Base-by-base conservation (phyloP, 805 yeast species). In the Ogataea salicorniae region DNA sequence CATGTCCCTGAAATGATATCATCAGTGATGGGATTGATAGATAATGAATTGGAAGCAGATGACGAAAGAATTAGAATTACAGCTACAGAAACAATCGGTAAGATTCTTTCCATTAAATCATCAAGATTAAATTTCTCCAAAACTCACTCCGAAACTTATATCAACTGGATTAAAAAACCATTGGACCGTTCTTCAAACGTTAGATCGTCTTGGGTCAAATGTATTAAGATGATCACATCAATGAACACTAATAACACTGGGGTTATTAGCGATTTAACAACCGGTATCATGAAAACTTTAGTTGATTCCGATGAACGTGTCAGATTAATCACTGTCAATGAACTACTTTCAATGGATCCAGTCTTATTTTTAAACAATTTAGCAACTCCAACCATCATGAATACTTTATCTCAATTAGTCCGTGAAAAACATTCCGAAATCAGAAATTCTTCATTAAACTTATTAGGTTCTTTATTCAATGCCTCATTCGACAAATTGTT, bases 21-120 rank as follows among this genome's bases (percentile, higher is more conserved):
- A 4, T 79, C 94, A 1, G 84, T 86, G 0, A 79, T 87, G 73
- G 94, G 95, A 0, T 75, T 87, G 44, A 69, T 90, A 4, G 87
- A 87, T 54, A 89, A 87, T 57, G 95, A 90, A 54, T 67, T 90
- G 38, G 80, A 80, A 48, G 88, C 95, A 0, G 87, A 84, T 38
- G 77, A 81, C 53, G 80, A 78, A 31, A 63, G 71, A 15, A 71
- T 86, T 17, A 74, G 97, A 52, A 60, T 74, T 0, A 64, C 84
- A 45, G 90, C 96, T 0, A 85, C 95, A 0, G 77, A 77, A 39
- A 78, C 94, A 0, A 75, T 91, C 2, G 92, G 95, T 0, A 65
- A 74, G 37, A 79, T 91, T 60, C 62, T 89, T 1, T 67, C 79
- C 0, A 62, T 70, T 13, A 64, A 66, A 9, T 70, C 76, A 0